Percentiles rank a stretch among this genome's conserved stretches.
These are phyloP conservation scores for Peniophora sp. DNA, from an alignment of 1,284 basidiomycete species.

Conservation along the genomic window DNA sequence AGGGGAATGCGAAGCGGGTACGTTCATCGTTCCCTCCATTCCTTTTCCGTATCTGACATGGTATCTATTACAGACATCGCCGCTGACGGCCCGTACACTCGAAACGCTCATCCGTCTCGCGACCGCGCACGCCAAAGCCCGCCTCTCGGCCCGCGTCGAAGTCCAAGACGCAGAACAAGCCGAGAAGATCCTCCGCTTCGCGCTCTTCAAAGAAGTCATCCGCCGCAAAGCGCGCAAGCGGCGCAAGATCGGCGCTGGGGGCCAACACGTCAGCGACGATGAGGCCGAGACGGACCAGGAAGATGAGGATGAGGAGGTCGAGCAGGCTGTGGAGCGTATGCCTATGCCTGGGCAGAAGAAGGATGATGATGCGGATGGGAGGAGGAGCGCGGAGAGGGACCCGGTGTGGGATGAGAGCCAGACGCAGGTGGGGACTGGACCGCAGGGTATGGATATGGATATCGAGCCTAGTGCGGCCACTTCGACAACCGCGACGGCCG, in stretches of 20 bases:
- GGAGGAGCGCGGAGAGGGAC: slow-evolving; percentile 29
- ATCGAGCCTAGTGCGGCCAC: slow-evolving; percentile 27
- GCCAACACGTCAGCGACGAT: slow-evolving; percentile 37
- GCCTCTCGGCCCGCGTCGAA: slow-evolving; percentile 82
- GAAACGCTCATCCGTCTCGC: slow-evolving; percentile 98
- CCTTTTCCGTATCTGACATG: slow-evolving; percentile 1
- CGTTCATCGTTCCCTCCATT: slow-evolving; percentile 13
- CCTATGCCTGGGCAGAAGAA: slow-evolving; percentile 27
- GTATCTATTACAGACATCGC: slow-evolving; percentile 66
- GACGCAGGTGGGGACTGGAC: not conserved
- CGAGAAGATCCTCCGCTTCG: slow-evolving; percentile 94
- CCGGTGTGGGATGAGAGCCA: slow-evolving; percentile 52
- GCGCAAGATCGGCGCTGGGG: slow-evolving; percentile 63
- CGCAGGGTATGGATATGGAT: slow-evolving; percentile 53
- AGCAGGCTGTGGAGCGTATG: slow-evolving; percentile 43
- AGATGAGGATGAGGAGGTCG: slow-evolving; percentile 44
- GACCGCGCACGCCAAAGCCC: slow-evolving; percentile 95
- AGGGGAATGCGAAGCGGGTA: slow-evolving; percentile 86
- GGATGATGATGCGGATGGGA: slow-evolving; percentile 53
- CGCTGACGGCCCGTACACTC: slow-evolving; percentile 95
- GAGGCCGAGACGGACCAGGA: slow-evolving; percentile 43
- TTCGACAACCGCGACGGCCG: slow-evolving; percentile 6
- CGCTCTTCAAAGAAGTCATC: slow-evolving; percentile 96
- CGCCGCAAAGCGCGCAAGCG: slow-evolving; percentile 74
- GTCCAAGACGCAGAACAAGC: slow-evolving; percentile 85